Base-by-base conservation (phyloP, 441 rosid genomes). In the Adansonia grandidieri region DNA sequence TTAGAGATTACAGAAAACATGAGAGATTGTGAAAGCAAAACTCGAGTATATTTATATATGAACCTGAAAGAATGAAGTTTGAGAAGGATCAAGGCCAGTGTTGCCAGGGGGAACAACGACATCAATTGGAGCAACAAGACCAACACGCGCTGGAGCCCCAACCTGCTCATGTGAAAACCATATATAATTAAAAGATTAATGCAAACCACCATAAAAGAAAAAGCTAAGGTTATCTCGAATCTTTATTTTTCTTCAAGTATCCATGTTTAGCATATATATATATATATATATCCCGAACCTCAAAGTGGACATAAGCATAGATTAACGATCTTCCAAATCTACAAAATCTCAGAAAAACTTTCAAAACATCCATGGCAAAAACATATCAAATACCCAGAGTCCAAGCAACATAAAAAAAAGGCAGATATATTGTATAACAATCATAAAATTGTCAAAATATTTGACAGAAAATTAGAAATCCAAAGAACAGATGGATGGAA, bases 111-210 rank as follows among this genome's bases (percentile, higher is more conserved):
- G 91, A 50, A 88, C 91, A 74, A 90, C 87, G 2, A 90, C 93
- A 81, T 90, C 91, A 82, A 87, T 86, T 15, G 93, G 91, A 5
- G 93, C 93, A 81, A 88, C 79, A 78, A 90, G 86, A 74, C 91
- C 93, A 14, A 90, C 93, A 80, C 93, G 93, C 17, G 93, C 93
- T 73, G 93, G 93, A 51, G 93, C 93, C 77, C 93, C 93, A 17
- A 90, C 93, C 91, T 90, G 83, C 64, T 78, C 42, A 75, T 72
- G 14, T 19, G 50, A 8, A 69, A 54, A 57, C 24, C 72, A 32
- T 6, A 19, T 3, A 37, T 32, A 32, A 10, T 13, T 6, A 65
- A 68, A 28, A 11, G 5, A 64, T 53, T 13, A 51, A 28, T 17
- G 54, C 71, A 68, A 68, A 73, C 2, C 53, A 56, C 4, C 28